Evolutionary conservation across 768 basidiomycete species (phyloP), one percentile per base, ranked within the genome.

Genomic region (Lactifluus rugatus): DNA sequence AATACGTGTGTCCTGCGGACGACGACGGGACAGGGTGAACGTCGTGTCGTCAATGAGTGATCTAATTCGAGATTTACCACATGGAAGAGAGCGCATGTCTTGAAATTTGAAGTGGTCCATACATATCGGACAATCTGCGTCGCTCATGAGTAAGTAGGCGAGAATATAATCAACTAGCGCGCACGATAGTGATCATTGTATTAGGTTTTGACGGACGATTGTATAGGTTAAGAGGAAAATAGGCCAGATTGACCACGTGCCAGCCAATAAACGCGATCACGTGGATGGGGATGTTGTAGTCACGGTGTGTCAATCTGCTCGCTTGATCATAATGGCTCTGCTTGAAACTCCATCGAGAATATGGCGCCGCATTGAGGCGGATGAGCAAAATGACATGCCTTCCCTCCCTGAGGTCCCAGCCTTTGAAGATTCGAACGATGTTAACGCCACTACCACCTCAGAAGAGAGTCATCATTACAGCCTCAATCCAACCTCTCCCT

Each of bases 341-440:
- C 65, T 74, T 9, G 89, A 93, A 70, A 93, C 89, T 16, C 89
- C 89, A 0, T 92, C 90, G 25, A 77, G 89, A 45, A 83, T 93
- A 66, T 88, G 85, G 85, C 79, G 89, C 28, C 80, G 90, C 47
- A 90, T 93, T 51, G 82, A 92, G 69, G 84, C 79, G 0, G 74
- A 79, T n/a, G 85, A 89, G 64, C 81, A 82, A 59, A 71, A 75
- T 62, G 87, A 89, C 62, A 85, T 91, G 76, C 86, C 90, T 10
- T 92, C 89, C 31, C 74, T 93, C 2, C 89, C 89, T 2, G 88
- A 87, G 3, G 70, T 91, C 13, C 86, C 88, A 7, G 75, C 66
- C 1, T 84, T 87, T 66, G 87, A 90, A 31, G 81, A 86, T 64
- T 85, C 83, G 19, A 74, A 68, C 4, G 73, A 74, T 56, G 71